A percentile compares a stretch with the other conserved stretches of the same genome.
Conservation (phyloP, 2,329 filamentous ascomycete species). For the Colletotrichum sp. region DNA sequence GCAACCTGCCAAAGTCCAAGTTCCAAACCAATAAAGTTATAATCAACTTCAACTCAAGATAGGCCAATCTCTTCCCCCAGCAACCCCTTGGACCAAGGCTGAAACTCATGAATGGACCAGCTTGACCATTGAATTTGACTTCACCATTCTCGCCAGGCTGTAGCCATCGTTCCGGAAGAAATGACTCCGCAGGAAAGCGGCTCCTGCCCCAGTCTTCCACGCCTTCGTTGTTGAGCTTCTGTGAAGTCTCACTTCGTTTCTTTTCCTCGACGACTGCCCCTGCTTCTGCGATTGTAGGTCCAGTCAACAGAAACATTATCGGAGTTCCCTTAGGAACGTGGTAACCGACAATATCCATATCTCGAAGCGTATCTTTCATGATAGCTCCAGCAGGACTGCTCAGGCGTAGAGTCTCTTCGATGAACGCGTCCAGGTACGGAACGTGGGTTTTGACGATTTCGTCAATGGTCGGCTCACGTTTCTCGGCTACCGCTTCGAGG, state of each 20-base stretch:
- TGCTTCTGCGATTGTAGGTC: not conserved
- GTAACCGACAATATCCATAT: not conserved
- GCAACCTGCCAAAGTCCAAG: not conserved
- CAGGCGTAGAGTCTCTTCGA: constrained; percentile 34
- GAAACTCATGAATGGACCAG: not conserved
- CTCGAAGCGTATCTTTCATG: not conserved
- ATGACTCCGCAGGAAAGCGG: not conserved
- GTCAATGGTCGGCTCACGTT: not conserved
- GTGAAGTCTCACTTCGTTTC: not conserved
- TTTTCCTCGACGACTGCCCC: not conserved
- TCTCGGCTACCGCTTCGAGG: not conserved
- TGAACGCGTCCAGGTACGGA: constrained; percentile 1
- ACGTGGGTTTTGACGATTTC: not conserved
- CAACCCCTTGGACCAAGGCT: not conserved
- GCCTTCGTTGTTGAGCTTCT: not conserved
- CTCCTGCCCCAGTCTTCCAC: not conserved
- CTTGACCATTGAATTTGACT: not conserved
- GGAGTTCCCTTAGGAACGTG: not conserved
- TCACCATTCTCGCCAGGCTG: not conserved
- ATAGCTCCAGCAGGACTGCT: constrained; percentile 6
- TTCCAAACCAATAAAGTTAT: not conserved
- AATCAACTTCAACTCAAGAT: not conserved
- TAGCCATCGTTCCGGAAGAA: not conserved
- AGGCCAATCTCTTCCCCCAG: not conserved
- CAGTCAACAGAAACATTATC: not conserved